phyloP scores from a whole-genome alignment of 2,329 filamentous ascomycete species.

The Xylaria sp. region DNA sequence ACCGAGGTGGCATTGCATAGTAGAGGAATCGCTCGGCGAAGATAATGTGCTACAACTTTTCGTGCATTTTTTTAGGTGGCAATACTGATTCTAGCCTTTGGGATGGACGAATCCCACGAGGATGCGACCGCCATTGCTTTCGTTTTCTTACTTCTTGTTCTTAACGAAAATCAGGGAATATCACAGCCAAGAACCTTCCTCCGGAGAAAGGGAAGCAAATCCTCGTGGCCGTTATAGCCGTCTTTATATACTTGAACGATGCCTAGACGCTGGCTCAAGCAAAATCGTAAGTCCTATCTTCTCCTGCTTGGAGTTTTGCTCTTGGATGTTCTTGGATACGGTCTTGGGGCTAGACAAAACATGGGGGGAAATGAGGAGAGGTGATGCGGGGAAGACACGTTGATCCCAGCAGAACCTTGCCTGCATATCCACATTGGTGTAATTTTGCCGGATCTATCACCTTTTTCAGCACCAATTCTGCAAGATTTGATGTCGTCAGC shows the following conservation, averaged over 20 bases:
- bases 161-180: not conserved
- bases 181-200: constrained; percentile 1
- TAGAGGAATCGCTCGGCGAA: not conserved
- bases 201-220: constrained; percentile 25
- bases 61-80: not conserved
- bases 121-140: not conserved
- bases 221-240: not conserved
- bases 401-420: constrained; percentile 4
- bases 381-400: constrained; percentile 29
- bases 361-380: constrained; percentile 29
- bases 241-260: constrained; percentile 11
- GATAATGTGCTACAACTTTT: not conserved
- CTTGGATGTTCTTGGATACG: not conserved
- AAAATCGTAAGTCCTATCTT: not conserved
- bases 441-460: constrained; percentile 27
- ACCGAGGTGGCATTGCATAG: constrained; percentile 8
- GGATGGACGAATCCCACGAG: not conserved
- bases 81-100: not conserved
- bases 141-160: not conserved
- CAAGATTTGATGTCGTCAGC: constrained; percentile 19
- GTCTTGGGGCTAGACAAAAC: constrained; percentile 19
- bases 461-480: constrained; percentile 13
- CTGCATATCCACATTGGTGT: not conserved
- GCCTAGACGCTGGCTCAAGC: not conserved
- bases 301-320: not conserved